A percentile compares a stretch with the other conserved stretches of the same genome.
Conservation (phyloP, 148 eudicot genomes). For the Rhododendron ferrugineum region DNA sequence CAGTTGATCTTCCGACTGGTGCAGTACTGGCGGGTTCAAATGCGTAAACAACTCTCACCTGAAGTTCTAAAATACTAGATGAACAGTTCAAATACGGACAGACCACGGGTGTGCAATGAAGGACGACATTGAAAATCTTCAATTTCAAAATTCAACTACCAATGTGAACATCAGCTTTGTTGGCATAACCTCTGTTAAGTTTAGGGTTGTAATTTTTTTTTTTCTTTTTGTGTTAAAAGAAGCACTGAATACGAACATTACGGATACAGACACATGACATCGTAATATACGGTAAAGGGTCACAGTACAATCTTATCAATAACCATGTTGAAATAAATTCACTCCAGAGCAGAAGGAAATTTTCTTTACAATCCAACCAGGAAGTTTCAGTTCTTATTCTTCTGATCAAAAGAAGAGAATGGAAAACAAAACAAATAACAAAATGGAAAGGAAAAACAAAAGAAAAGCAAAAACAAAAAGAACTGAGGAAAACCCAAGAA, state of each 20-base stretch:
- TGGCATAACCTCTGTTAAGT: background rate
- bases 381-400: conserved; percentile 2
- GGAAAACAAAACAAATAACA: background rate
- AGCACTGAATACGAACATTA: background rate
- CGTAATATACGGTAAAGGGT: background rate
- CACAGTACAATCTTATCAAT: background rate
- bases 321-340: conserved; percentile 3
- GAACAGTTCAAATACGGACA: no score
- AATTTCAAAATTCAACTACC: background rate
- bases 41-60: background rate
- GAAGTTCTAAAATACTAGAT: background rate
- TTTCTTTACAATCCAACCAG: conserved; percentile 19
- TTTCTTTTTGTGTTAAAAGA: background rate
- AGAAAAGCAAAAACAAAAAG: background rate
- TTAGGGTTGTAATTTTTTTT: background rate
- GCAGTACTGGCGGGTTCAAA: background rate
- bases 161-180: background rate
- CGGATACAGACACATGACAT: background rate
- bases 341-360: conserved; percentile 13
- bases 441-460: background rate
- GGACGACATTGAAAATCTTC: background rate
- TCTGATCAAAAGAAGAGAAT: background rate
- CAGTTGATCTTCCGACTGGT: background rate
- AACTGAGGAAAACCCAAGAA: background rate
- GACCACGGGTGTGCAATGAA: background rate